Evolutionary conservation across 192 early-diverging fungal genomes (phyloP).

Genomic region (Backusella sp.): DNA sequence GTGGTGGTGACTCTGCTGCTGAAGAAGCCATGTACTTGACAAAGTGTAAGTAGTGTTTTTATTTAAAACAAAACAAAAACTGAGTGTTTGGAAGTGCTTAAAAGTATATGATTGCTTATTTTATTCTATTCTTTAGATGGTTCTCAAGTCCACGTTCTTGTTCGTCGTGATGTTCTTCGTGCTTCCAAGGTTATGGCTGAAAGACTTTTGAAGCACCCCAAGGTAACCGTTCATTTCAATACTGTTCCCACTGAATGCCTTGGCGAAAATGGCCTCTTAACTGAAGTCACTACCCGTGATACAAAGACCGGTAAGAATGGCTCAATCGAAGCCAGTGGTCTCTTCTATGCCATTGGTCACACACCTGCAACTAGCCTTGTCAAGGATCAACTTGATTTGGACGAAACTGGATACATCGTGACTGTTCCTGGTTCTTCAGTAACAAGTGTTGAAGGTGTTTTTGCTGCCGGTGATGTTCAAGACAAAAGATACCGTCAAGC

Average conservation of each 20-base stretch:
- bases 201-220: constrained; percentile 80
- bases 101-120: neutral
- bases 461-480: constrained; percentile 97
- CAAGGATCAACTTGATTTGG: constrained; percentile 74
- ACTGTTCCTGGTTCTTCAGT: constrained; percentile 73
- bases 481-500: constrained; percentile 97
- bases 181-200: constrained; percentile 97
- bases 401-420: constrained; percentile 87
- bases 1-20: constrained; percentile 93
- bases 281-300: constrained; percentile 71
- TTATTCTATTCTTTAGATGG: constrained; percentile 44
- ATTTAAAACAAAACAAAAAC: neutral
- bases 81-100: neutral
- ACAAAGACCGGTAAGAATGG: constrained; percentile 66
- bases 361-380: constrained; percentile 80
- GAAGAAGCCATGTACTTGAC: constrained; percentile 97
- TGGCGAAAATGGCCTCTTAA: constrained; percentile 80
- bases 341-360: constrained; percentile 99
- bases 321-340: constrained; percentile 77
- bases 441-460: constrained; percentile 90
- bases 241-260: constrained; percentile 80
- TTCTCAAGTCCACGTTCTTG: constrained; percentile 90
- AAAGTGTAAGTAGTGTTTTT: constrained; percentile 59
- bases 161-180: constrained; percentile 92
- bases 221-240: constrained; percentile 93